phyloP scores from a whole-genome alignment of 164 flowering plant species.

The Piper longum region DNA sequence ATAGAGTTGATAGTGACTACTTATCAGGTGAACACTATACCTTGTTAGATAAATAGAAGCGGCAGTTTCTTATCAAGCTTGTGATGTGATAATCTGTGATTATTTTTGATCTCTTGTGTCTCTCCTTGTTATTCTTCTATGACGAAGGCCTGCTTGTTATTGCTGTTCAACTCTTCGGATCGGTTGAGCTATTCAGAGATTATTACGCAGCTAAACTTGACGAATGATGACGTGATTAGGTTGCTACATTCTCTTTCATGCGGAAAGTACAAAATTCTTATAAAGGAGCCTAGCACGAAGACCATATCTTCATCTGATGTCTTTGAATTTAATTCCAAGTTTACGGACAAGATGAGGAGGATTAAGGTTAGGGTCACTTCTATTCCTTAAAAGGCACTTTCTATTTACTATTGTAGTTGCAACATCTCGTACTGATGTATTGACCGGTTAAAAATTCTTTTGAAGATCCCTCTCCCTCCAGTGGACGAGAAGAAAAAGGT shows the following conservation, averaged over 20 bases:
- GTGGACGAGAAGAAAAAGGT: constrained; percentile 89
- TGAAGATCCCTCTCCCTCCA: constrained; percentile 70
- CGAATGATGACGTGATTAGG: constrained; percentile 60
- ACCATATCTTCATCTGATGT: constrained; percentile 49
- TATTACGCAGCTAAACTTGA: constrained; percentile 62
- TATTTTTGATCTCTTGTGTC: neutral
- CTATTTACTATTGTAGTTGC: neutral
- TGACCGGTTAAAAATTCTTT: neutral
- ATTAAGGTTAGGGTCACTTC: constrained; percentile 38
- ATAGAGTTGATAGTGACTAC: constrained; percentile 81
- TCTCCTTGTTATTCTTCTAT: neutral
- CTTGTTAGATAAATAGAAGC: too few relatives aligned
- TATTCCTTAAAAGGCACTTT: neutral
- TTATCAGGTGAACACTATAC: constrained; percentile 44
- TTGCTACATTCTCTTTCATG: constrained; percentile 84
- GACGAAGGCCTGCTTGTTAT: constrained; percentile 55
- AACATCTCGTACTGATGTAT: neutral
- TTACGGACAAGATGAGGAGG: constrained; percentile 85
- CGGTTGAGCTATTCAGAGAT: constrained; percentile 63
- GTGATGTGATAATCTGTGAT: neutral
- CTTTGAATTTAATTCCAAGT: constrained; percentile 76
- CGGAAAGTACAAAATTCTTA: constrained; percentile 75
- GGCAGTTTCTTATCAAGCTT: too few relatives aligned
- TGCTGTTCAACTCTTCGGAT: constrained; percentile 65
- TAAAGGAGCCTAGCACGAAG: constrained; percentile 68